These are phyloP conservation scores for Alnus rubra DNA, from an alignment of 306 rosid species.

Conservation along the genomic window DNA sequence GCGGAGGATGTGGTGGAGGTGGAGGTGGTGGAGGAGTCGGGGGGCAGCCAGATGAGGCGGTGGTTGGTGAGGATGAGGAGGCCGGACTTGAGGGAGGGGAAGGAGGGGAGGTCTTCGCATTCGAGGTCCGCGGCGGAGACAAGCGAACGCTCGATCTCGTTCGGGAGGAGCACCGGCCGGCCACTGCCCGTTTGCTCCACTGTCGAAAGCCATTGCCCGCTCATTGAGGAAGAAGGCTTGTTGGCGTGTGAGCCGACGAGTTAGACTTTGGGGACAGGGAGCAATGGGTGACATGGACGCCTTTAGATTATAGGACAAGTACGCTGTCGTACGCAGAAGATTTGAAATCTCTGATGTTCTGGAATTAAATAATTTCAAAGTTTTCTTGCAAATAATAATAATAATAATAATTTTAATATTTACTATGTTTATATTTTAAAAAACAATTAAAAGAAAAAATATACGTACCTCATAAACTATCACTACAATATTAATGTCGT, in stretches of 20 bases:
- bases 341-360: too few species aligned
- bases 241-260: not conserved
- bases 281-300: not conserved
- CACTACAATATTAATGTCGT: too few species aligned
- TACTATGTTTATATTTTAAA: too few species aligned
- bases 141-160: slow-evolving; percentile 74
- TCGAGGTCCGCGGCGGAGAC: slow-evolving; percentile 84
- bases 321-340: too few species aligned
- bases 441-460: too few species aligned
- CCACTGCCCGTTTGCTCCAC: slow-evolving; percentile 80
- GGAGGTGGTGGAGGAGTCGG: slow-evolving; percentile 14
- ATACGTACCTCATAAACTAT: too few species aligned
- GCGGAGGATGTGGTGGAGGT: slow-evolving; percentile 23
- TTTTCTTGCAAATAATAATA: too few species aligned
- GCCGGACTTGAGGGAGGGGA: slow-evolving; percentile 80
- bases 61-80: slow-evolving; percentile 84
- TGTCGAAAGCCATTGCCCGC: slow-evolving; percentile 52
- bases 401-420: too few species aligned
- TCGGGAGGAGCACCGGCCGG: slow-evolving; percentile 66
- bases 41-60: slow-evolving; percentile 78
- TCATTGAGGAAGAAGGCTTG: slow-evolving; percentile 28
- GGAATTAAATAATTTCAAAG: too few species aligned
- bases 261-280: not conserved
- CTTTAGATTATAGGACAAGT: not conserved
- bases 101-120: slow-evolving; percentile 58